A percentile compares a stretch with the other conserved stretches of the same genome.
These are phyloP conservation scores for Phytopythium aichiense DNA, from an alignment of 352 stramenopile genomes.

Conservation along the genomic window DNA sequence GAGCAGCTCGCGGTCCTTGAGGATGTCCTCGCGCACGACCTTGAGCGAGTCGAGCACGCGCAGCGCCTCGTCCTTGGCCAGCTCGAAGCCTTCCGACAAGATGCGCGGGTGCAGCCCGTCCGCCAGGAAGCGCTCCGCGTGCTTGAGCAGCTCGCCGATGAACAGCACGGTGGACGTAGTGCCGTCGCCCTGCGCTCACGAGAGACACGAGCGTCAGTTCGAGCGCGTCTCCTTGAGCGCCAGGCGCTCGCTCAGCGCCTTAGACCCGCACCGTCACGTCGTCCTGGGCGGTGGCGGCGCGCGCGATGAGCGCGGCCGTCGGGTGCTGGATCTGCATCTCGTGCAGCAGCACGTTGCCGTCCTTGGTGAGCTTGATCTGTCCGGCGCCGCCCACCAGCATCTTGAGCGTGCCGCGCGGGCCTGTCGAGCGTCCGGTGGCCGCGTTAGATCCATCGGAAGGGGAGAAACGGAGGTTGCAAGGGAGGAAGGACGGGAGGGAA, in stretches of 20 bases:
- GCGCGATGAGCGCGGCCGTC: constrained; percentile 97
- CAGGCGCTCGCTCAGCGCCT: neutral
- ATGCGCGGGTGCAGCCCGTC: constrained; percentile 98
- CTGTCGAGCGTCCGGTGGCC: constrained; percentile 18
- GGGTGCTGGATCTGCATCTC: constrained; percentile 99
- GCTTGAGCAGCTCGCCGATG: constrained; percentile 98
- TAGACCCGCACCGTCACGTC: constrained; percentile 68
- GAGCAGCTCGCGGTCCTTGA: constrained; percentile 95
- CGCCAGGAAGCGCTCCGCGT: constrained; percentile 94
- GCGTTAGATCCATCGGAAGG: neutral
- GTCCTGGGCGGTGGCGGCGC: constrained; percentile 97
- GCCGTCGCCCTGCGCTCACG: constrained; percentile 87
- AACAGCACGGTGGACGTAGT: constrained; percentile 98
- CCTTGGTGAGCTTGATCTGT: constrained; percentile 99
- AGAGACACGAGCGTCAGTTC: neutral
- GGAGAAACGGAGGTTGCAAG: neutral
- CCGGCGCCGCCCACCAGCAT: constrained; percentile 99
- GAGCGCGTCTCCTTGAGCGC: neutral
- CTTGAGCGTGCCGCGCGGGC: constrained; percentile 98
- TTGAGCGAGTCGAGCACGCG: constrained; percentile 95
- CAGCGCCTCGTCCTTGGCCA: constrained; percentile 93
- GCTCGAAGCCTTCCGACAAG: constrained; percentile 97
- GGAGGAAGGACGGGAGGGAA: neutral
- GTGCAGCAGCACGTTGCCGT: constrained; percentile 98
- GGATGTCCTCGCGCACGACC: constrained; percentile 64